Conservation (phyloP, 73 alveolate species). For the Paramecium sonneborni region DNA sequence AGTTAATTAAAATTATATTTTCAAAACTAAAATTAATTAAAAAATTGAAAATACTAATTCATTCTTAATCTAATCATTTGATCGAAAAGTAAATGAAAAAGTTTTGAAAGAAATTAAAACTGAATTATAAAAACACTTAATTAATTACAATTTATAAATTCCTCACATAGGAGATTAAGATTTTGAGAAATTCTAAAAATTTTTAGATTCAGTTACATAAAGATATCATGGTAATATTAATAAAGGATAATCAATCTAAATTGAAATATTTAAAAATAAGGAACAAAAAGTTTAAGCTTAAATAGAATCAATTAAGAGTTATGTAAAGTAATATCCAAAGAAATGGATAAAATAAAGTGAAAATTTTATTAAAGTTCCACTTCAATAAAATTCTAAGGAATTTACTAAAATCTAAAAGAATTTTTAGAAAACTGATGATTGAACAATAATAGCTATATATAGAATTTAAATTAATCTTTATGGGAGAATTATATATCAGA, state of each 20-base stretch:
- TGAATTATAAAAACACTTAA: neutral
- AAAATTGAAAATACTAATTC: no score
- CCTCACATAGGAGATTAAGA: neutral
- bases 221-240: neutral
- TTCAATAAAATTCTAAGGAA: neutral
- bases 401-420: neutral
- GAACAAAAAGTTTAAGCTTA: neutral
- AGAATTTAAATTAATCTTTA: neutral
- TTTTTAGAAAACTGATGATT: neutral
- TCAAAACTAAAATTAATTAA: no score
- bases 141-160: neutral
- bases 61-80: neutral
- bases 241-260: neutral
- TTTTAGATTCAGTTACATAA: neutral
- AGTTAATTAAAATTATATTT: neutral
- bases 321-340: neutral
- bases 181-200: neutral
- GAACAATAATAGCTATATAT: neutral
- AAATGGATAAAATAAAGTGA: neutral
- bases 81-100: neutral
- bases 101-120: neutral
- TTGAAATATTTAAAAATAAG: conserved; percentile 5
- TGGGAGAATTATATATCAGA: neutral
- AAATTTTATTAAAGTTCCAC: neutral
- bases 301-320: neutral